A percentile compares a stretch with the other conserved stretches of the same genome.
These are phyloP conservation scores for Xylariaceae sp. DNA, from an alignment of 2,329 filamentous ascomycete species.

Conservation along the genomic window DNA sequence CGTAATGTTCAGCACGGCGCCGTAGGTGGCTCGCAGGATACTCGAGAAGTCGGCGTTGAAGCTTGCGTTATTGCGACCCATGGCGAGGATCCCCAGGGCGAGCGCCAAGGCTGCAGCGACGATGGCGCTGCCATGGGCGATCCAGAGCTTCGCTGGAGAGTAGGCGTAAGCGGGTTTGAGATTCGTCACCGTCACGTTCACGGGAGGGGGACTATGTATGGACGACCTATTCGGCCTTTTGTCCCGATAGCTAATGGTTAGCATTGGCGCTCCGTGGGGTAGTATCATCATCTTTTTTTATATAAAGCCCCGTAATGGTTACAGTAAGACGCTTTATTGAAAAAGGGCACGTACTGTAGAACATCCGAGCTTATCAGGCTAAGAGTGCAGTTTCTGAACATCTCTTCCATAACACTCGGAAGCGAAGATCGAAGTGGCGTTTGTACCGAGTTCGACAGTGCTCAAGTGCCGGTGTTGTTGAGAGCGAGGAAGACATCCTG, in stretches of 20 bases:
- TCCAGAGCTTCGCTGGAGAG: not conserved
- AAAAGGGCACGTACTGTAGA: slow-evolving; percentile 1
- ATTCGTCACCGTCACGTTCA: not conserved
- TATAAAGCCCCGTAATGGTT: too few relatives aligned
- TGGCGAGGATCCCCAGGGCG: not conserved
- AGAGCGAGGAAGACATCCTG: too few relatives aligned
- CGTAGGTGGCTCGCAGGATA: not conserved
- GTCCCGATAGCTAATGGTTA: not conserved
- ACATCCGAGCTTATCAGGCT: not conserved
- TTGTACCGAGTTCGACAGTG: not conserved
- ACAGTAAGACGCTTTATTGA: too few relatives aligned
- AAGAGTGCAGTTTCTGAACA: slow-evolving; percentile 3
- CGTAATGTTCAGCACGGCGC: not conserved
- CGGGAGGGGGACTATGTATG: not conserved
- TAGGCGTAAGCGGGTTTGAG: not conserved
- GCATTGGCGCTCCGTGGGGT: too few relatives aligned
- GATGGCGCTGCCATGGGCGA: not conserved
- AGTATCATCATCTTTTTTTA: too few relatives aligned
- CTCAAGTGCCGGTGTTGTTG: too few relatives aligned
- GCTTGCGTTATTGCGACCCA: not conserved
- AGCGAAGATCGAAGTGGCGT: not conserved
- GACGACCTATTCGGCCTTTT: slow-evolving; percentile 3
- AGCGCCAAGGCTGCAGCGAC: not conserved
- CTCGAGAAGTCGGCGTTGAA: slow-evolving; percentile 2
- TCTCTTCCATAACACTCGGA: not conserved